These are phyloP conservation scores for Penicillium lividum DNA, from an alignment of 495 filamentous ascomycete species.

Conservation along the genomic window DNA sequence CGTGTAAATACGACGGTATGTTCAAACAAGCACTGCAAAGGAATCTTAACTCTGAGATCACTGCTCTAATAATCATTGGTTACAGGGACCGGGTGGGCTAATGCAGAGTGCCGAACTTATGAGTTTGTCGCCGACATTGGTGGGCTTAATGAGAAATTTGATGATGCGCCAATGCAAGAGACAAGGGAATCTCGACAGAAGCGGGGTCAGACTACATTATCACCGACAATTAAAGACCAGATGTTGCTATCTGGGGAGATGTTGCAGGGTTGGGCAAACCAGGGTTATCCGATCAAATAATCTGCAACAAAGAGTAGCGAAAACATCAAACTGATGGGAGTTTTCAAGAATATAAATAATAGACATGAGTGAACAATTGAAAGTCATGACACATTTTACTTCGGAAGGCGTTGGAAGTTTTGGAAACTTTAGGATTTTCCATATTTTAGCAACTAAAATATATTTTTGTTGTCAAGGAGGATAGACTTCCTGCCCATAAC, in stretches of 20 bases:
- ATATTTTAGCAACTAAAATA: too few species aligned
- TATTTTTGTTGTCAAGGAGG: too few species aligned
- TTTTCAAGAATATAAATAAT: too few species aligned
- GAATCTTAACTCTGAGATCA: not conserved
- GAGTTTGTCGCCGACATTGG: slow-evolving; percentile 50
- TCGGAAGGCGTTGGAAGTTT: too few species aligned
- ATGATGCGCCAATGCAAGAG: slow-evolving; percentile 56
- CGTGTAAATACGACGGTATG: slow-evolving; percentile 44
- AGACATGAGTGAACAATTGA: too few species aligned
- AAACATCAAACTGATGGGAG: too few species aligned
- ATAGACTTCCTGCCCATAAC: too few species aligned
- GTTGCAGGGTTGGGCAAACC: slow-evolving; percentile 20
- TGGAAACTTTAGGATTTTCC: too few species aligned
- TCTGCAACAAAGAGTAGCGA: not conserved
- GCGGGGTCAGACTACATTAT: slow-evolving; percentile 32
- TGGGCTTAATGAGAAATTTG: slow-evolving; percentile 15
- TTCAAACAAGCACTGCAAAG: not conserved
- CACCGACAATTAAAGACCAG: slow-evolving; percentile 19
- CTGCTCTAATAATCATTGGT: slow-evolving; percentile 29
- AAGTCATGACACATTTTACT: too few species aligned
- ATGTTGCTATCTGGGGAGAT: slow-evolving; percentile 2
- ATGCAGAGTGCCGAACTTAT: slow-evolving; percentile 72
- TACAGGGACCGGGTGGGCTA: slow-evolving; percentile 68
- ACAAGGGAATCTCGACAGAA: slow-evolving; percentile 55
- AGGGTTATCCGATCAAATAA: slow-evolving; percentile 15